A percentile compares a stretch with the other conserved stretches of the same genome.
phyloP scores from a whole-genome alignment of 768 basidiomycete species.

The Tricholoma sp. region DNA sequence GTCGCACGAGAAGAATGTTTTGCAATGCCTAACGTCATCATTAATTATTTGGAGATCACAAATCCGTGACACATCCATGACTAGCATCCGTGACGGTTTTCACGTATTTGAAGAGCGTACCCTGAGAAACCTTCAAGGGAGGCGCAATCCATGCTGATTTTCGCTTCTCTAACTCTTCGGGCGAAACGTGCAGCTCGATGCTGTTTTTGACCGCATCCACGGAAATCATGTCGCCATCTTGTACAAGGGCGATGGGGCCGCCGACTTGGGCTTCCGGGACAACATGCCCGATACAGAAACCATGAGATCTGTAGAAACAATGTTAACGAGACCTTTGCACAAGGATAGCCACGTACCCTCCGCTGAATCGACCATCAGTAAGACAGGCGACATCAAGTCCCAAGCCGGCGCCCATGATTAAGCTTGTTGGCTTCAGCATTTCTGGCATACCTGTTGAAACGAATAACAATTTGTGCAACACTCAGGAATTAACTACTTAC shows the following conservation, averaged over 20 bases:
- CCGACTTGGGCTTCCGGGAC: conserved; percentile 95
- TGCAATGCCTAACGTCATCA: neutral
- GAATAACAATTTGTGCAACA: conserved; percentile 4
- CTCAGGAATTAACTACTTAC: conserved; percentile 41
- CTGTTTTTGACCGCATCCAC: conserved; percentile 88
- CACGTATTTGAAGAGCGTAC: conserved; percentile 85
- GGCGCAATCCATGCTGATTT: conserved; percentile 75
- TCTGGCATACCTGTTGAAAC: conserved; percentile 84
- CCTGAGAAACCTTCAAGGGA: conserved; percentile 76
- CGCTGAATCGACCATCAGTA: conserved; percentile 97
- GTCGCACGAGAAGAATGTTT: neutral
- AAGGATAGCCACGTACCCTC: conserved; percentile 63
- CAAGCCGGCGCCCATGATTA: conserved; percentile 98
- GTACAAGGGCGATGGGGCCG: conserved; percentile 87
- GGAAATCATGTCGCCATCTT: conserved; percentile 81
- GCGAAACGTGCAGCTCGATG: conserved; percentile 70
- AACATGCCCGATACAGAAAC: conserved; percentile 96
- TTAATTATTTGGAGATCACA: conserved; percentile 31
- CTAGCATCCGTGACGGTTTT: conserved; percentile 88
- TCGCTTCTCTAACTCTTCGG: conserved; percentile 74
- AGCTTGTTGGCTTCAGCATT: conserved; percentile 96
- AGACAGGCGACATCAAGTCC: conserved; percentile 95
- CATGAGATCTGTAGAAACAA: conserved; percentile 69
- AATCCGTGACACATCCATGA: conserved; percentile 88
- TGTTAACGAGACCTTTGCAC: conserved; percentile 9